Conservation (phyloP, 306 rosid species). For the Corylus avellana region DNA sequence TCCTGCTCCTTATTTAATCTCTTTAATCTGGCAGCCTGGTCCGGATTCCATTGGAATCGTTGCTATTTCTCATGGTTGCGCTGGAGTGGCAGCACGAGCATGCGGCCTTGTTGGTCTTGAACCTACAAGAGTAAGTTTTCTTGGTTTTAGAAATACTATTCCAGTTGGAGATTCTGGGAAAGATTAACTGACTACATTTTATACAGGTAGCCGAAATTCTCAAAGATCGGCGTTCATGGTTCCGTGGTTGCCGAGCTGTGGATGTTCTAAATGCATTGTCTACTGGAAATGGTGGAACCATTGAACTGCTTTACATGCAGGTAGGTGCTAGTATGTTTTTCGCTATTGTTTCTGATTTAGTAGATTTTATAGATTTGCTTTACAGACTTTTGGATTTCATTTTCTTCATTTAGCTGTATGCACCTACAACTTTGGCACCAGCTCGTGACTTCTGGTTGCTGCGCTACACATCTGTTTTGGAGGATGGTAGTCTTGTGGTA, state of each 20-base stretch:
- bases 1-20: neutral
- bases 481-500: constrained; percentile 99
- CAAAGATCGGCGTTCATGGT: constrained; percentile 94
- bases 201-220: constrained; percentile 91
- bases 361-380: neutral
- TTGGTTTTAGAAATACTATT: constrained; percentile 9
- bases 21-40: constrained; percentile 82
- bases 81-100: constrained; percentile 99
- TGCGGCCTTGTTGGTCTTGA: constrained; percentile 98
- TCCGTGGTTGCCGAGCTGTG: constrained; percentile 83
- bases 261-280: constrained; percentile 81
- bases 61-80: constrained; percentile 97
- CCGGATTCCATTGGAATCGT: constrained; percentile 99
- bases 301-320: constrained; percentile 98
- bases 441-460: constrained; percentile 99
- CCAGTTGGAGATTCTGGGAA: neutral
- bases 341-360: neutral
- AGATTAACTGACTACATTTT: constrained; percentile 10
- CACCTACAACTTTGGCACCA: constrained; percentile 97
- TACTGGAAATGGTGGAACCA: constrained; percentile 90
- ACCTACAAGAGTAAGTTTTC: constrained; percentile 84
- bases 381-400: constrained; percentile 16
- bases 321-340: constrained; percentile 36
- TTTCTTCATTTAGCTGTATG: constrained; percentile 64
- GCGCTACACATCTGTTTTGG: constrained; percentile 92